Base-by-base conservation (phyloP, 2,329 filamentous ascomycete genomes). In the Pseudocercospora eumusae region DNA sequence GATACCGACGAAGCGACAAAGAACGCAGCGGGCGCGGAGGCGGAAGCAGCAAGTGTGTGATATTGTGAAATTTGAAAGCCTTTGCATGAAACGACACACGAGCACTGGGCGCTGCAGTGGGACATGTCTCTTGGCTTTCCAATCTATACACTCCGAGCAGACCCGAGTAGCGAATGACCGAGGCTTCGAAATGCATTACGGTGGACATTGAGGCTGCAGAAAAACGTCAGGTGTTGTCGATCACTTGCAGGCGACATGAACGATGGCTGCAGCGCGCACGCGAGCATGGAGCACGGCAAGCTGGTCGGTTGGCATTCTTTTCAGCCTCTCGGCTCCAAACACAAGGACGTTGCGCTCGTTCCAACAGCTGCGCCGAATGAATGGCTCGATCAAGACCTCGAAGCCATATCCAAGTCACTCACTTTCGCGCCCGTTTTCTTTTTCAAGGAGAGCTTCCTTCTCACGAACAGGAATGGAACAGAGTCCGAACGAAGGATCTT, bases 1-100 rank as follows among this genome's bases (percentile, higher is more conserved):
- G 67, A 44, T 69, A 69, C 53, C 66, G 66, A 20, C 58, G 67
- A 60, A 63, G 63, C 23, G 66, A 67, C 54, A 60, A 66, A 42
- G 61, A 63, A 31, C 63, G 60, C 31, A 33, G 31, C 52, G 69
- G 67, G 40, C 59, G 65, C 55, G 62, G 63, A 44, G 60, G 65
- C 55, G 62, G 63, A 36, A 58, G 65, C 66, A 68, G 65, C 62
- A 71, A 70, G 58, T 71, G 70, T 61, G 69, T 71, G 47, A 66
- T 71, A 36, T 67, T 71, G 59, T 71, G 70, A 71, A 33, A 40
- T 52, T 15, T 40, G 36, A 40, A 40, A 40, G 13, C 18, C 36
- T 18, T 20, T 18, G 27, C 23, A 20, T 36, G 52, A 40, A 47
- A 40, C 36, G 36, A 40, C 36, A 40, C 15, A 40, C 33, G n/a